Evolutionary conservation across 2,329 filamentous ascomycete genomes (phyloP), one percentile per base, ranked within the genome.

Genomic region (Nemania abortiva): DNA sequence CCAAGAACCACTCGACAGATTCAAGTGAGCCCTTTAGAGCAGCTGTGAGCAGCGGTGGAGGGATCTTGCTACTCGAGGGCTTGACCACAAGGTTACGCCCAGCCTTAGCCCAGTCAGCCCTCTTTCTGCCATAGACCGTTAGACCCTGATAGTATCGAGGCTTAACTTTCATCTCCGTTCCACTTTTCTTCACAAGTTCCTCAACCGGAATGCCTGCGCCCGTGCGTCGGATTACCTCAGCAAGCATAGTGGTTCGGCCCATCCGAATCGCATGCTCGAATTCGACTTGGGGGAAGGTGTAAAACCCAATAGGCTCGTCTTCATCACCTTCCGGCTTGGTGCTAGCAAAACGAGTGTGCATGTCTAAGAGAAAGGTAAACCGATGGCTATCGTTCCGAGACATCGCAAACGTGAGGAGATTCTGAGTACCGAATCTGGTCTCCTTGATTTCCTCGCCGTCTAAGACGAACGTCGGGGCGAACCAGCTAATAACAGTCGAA

Each of bases 141-240:
- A 95, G 79, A 0, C 93, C 93, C 78, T 92, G 91, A 76, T 97
- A 97, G 78, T 88, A 92, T 20, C 86, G 86, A 0, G 92, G 88
- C 77, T 91, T 92, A 71, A 88, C 83, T 62, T 88, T 84, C 57
- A 90, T 78, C 74, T 91, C 85, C 0, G 91, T 79, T 2, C 91
- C 91, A 65, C 85, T 90, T 65, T 87, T 87, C 79, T 90, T 87
- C 52, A 92, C 86, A 6, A 96, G 80, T 20, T 88, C 82, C 56
- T 91, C 87, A 0, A 95, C 81, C 0, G 92, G 91, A 68, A 95
- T 86, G 1, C 91, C 91, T 3, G 88, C 88, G 1, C 92, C 92
- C 6, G 87, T 88, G 6, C 83, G 82, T 75, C 86, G 88, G 77
- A 95, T 92, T 65, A 92, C 84, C 60, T 89, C 84, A 0, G 86